Conservation (phyloP, 495 filamentous ascomycete species). For the Hyaloscypha bicolor region DNA sequence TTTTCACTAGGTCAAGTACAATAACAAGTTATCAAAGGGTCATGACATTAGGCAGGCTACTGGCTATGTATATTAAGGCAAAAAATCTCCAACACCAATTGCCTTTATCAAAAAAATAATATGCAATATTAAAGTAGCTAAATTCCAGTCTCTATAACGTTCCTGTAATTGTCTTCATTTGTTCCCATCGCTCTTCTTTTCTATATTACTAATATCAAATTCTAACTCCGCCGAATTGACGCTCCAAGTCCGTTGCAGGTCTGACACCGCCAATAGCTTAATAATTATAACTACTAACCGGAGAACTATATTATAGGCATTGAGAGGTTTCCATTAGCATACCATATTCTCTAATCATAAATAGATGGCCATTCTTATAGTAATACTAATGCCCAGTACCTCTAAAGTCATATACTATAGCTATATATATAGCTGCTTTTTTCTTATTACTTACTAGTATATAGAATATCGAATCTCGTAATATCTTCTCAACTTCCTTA, state of each 20-base stretch:
- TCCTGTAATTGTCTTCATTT: no score
- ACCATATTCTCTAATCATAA: slow-evolving; percentile 75
- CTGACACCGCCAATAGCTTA: slow-evolving; percentile 50
- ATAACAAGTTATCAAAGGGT: no score
- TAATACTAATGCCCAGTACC: slow-evolving; percentile 69
- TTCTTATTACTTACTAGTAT: slow-evolving; percentile 48
- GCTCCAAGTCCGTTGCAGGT: slow-evolving; percentile 51
- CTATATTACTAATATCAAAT: slow-evolving; percentile 20
- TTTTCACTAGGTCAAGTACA: no score
- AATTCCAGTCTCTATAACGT: no score
- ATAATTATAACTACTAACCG: slow-evolving; percentile 64
- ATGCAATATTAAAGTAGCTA: no score
- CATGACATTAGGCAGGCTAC: no score
- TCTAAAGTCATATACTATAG: slow-evolving; percentile 46
- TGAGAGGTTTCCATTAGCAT: slow-evolving; percentile 62
- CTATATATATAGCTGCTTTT: slow-evolving; percentile 44
- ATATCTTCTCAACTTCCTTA: slow-evolving; percentile 38
- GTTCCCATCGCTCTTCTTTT: no score
- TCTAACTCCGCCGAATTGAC: slow-evolving; percentile 38
- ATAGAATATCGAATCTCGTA: slow-evolving; percentile 44
- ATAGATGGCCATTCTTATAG: slow-evolving; percentile 69
- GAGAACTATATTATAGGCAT: slow-evolving; percentile 67
- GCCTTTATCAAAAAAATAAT: no score
- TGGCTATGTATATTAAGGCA: no score
- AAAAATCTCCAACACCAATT: no score